Evolutionary conservation across 1,284 basidiomycete genomes (phyloP).

Genomic region (Naganishia cerealis): DNA sequence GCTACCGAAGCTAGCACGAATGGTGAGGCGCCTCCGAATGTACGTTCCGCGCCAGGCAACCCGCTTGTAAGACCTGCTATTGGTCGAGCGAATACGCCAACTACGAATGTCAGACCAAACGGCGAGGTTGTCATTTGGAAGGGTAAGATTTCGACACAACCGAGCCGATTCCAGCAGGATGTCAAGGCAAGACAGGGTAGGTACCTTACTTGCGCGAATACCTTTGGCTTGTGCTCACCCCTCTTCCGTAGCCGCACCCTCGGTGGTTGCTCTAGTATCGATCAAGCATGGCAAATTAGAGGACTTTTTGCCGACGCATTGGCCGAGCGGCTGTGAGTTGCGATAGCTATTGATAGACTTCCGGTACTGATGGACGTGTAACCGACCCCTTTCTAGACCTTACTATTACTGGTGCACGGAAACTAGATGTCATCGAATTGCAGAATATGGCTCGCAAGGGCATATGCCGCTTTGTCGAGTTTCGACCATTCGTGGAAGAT

Average conservation of each 20-base stretch:
- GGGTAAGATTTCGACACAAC: slow-evolving; percentile 26
- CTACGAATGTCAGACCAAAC: neutral
- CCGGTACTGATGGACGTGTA: neutral
- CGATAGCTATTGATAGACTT: neutral
- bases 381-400: neutral
- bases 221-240: neutral
- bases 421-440: slow-evolving; percentile 25
- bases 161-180: slow-evolving; percentile 24
- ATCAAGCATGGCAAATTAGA: slow-evolving; percentile 24
- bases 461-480: slow-evolving; percentile 31
- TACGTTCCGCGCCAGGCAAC: neutral
- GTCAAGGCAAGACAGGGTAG: slow-evolving; percentile 5
- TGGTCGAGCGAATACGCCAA: neutral
- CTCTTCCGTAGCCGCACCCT: slow-evolving; percentile 14
- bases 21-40: neutral
- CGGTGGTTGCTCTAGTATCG: slow-evolving; percentile 19
- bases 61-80: neutral
- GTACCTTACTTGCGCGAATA: neutral
- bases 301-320: slow-evolving; percentile 16
- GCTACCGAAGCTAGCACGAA: neutral
- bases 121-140: slow-evolving; percentile 29
- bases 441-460: slow-evolving; percentile 25
- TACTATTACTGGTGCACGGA: slow-evolving; percentile 22
- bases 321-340: slow-evolving; percentile 29
- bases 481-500: slow-evolving; percentile 19